Percentiles rank a stretch among this genome's conserved stretches.
Conservation (phyloP, 2,329 filamentous ascomycete species). For the Massarina eburnea region DNA sequence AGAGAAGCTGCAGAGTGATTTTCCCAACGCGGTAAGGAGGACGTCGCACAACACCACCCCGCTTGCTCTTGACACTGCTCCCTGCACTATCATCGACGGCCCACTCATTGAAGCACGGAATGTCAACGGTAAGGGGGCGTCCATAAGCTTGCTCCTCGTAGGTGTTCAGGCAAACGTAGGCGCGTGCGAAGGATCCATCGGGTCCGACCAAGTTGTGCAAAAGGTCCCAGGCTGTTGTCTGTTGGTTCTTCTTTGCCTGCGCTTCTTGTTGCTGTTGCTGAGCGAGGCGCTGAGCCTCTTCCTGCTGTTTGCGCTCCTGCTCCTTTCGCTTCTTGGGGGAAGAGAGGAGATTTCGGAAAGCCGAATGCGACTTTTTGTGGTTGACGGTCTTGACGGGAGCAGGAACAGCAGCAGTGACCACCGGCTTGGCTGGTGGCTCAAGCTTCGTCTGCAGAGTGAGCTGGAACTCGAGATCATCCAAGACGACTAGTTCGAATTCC, state of each 20-base stretch:
- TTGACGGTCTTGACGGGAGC: conserved; percentile 65
- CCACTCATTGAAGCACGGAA: conserved; percentile 99
- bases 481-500: conserved; percentile 95
- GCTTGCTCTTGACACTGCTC: conserved; percentile 94
- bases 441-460: conserved; percentile 95
- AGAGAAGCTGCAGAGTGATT: conserved; percentile 88
- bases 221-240: conserved; percentile 80
- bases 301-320: conserved; percentile 78
- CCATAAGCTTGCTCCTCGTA: conserved; percentile 88
- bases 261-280: conserved; percentile 45
- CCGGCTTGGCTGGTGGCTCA: conserved; percentile 66
- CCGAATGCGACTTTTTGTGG: conserved; percentile 70
- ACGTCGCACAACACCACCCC: conserved; percentile 68
- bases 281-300: conserved; percentile 75
- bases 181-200: conserved; percentile 90
- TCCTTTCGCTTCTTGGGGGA: conserved; percentile 98
- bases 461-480: conserved; percentile 98
- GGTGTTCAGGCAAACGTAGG: conserved; percentile 91
- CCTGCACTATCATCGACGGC: conserved; percentile 79
- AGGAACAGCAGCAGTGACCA: conserved; percentile 39
- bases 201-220: conserved; percentile 83
- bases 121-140: conserved; percentile 81
- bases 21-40: conserved; percentile 98
- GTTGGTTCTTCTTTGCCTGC: conserved; percentile 57
- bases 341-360: conserved; percentile 81